Evolutionary conservation across 208 protist genomes (phyloP).

Genomic region (Porcisia deanei): DNA sequence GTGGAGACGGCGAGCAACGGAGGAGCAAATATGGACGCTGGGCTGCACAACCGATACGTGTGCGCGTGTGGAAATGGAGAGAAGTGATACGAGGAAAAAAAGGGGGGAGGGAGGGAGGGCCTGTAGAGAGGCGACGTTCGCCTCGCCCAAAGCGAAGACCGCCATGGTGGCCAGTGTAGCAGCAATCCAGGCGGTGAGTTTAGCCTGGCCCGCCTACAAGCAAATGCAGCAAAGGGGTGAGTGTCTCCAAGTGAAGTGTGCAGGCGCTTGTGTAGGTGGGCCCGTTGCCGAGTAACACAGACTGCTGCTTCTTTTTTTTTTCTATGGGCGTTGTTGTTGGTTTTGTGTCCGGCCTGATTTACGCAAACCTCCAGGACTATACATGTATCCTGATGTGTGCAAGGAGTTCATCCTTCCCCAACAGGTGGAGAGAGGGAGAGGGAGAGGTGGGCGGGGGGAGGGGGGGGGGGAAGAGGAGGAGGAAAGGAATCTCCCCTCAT

Average conservation of each 20-base stretch:
- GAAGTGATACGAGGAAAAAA: background rate
- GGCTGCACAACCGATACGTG: background rate
- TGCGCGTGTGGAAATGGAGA: slow-evolving; percentile 5
- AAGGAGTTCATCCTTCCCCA: background rate
- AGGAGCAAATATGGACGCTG: background rate
- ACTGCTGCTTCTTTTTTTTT: background rate
- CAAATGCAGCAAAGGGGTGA: background rate
- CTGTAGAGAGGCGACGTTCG: background rate
- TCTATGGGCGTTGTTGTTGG: background rate
- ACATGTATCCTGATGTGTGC: background rate
- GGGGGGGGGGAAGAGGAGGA: background rate
- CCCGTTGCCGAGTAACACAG: background rate
- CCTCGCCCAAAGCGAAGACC: background rate
- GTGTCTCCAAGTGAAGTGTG: background rate
- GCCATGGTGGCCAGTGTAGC: background rate
- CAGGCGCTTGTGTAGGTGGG: too few relatives aligned
- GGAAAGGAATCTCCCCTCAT: background rate
- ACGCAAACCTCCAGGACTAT: background rate
- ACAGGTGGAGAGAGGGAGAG: background rate
- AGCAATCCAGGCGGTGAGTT: too few relatives aligned
- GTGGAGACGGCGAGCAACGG: background rate
- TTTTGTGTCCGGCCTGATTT: background rate
- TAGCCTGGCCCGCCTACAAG: too few relatives aligned
- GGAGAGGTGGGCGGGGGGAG: background rate
- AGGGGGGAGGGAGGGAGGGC: background rate